phyloP scores from a whole-genome alignment of 257 asterid genomes.

The Solanum pimpinellifolium region DNA sequence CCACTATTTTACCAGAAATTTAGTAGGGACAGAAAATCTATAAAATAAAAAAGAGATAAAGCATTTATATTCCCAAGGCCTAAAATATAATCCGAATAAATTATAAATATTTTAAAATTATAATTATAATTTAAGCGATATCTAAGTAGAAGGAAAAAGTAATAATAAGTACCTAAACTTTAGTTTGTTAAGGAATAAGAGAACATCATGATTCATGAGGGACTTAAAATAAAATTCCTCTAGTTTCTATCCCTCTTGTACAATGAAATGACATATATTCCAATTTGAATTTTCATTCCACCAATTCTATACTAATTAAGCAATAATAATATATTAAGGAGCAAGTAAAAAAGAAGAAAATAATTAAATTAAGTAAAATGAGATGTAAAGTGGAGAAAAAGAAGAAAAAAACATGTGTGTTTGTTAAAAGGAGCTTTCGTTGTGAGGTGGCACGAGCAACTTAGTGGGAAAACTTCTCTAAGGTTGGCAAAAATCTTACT shows the following conservation, averaged over 20 bases:
- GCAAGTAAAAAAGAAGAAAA: background rate
- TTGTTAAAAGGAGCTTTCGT: background rate
- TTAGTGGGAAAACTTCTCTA: background rate
- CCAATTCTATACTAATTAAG: background rate
- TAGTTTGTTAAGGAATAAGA: background rate
- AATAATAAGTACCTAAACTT: background rate
- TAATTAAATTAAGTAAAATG: background rate
- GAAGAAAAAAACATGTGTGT: background rate
- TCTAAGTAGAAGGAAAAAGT: background rate
- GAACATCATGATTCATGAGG: background rate
- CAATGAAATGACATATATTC: background rate
- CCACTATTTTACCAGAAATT: background rate
- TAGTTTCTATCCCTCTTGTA: background rate
- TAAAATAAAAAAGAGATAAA: background rate
- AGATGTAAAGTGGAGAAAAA: background rate
- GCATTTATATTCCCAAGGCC: background rate
- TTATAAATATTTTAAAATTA: too few species aligned
- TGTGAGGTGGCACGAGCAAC: background rate
- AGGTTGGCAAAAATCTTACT: background rate
- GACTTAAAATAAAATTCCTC: background rate
- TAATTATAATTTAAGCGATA: too few species aligned
- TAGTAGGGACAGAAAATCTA: background rate
- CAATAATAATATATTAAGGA: background rate
- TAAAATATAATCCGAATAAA: rapidly evolving
- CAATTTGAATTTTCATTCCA: background rate